Evolutionary conservation across 352 stramenopile genomes (phyloP), one percentile per base, ranked within the genome.

Genomic region (Phytophthora aleatoria): DNA sequence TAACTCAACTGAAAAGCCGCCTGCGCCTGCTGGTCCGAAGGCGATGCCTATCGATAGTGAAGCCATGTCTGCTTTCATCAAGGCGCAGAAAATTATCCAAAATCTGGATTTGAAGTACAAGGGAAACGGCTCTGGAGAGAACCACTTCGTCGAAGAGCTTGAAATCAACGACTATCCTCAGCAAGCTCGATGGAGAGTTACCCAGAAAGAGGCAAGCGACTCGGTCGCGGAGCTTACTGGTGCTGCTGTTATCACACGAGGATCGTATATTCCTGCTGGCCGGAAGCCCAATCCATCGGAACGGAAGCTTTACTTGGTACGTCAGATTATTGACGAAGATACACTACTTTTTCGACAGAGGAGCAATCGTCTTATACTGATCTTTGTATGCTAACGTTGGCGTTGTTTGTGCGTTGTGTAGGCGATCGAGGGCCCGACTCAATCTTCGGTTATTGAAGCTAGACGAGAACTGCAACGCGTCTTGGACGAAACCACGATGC

Each of bases 111-210:
- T 88, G 35, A 82, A 91, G 59, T 92, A 90, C 69, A 90, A 89
- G 57, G 67, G 83, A 38, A 85, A 84, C 54, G 75, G 77, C 15
- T 61, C 53, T 24, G 68, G 69, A 33, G 76, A 93, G 45, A 79
- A 78, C 35, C 86, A 96, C 57, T 97, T 95, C 55, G 74, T 81
- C 9, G 87, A 97, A 63, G 92, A 98, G 61, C 74, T 98, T 15
- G 92, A 97, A 63, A 98, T 98, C 72, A 98, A 98, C 69, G 94
- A 98, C 57, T 98, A 97, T 68, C 92, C 94, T 3, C 84, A 96
- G 68, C 88, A 97, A 63, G 94, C 91, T 51, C 82, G 92, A 11
- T 96, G 83, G 77, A 92, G 83, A 49, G 88, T 96, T 47, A 93
- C 85, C 26, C 87, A 96, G 50, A 96, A 94, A 57, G 89, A 97